A percentile compares a stretch with the other conserved stretches of the same genome.
Conservation (phyloP, 208 protist genomes). For the Entamoeba dispar region DNA sequence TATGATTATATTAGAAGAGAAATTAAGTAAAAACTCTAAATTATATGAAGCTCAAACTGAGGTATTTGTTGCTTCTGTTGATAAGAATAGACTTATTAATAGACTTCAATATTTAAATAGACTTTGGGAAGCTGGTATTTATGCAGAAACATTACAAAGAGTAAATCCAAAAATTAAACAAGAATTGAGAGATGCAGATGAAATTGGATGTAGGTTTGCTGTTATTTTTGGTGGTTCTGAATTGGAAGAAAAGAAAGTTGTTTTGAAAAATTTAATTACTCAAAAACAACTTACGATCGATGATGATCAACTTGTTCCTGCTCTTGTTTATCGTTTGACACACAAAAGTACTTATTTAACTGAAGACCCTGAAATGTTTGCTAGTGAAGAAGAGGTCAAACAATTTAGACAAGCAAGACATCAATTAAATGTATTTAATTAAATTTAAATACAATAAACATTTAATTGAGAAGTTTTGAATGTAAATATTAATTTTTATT, state of each 20-base stretch:
- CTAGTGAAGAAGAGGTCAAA: neutral
- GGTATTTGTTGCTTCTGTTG: constrained; percentile 34
- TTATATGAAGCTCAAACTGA: constrained; percentile 28
- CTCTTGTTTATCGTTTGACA: neutral
- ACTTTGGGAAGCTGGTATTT: constrained; percentile 40
- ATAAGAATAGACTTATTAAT: constrained; percentile 28
- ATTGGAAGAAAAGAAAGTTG: constrained; percentile 31
- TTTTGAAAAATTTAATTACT: constrained; percentile 31
- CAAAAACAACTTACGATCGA: neutral
- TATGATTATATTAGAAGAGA: constrained; percentile 43
- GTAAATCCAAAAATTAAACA: constrained; percentile 35
- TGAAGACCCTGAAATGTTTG: neutral
- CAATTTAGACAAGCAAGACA: neutral
- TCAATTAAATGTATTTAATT: neutral
- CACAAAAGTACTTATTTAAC: neutral
- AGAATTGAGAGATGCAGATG: constrained; percentile 9
- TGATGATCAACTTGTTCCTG: neutral
- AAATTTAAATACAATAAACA: neutral
- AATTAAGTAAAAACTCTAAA: neutral
- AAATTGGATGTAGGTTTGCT: constrained; percentile 10
- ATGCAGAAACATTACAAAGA: constrained; percentile 27
- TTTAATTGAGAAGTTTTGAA: no score
- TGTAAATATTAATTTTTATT: no score
- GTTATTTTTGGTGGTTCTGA: constrained; percentile 48
- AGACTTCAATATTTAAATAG: constrained; percentile 30